Base-by-base conservation (phyloP, 768 basidiomycete genomes). In the Gautieria morchelliformis region DNA sequence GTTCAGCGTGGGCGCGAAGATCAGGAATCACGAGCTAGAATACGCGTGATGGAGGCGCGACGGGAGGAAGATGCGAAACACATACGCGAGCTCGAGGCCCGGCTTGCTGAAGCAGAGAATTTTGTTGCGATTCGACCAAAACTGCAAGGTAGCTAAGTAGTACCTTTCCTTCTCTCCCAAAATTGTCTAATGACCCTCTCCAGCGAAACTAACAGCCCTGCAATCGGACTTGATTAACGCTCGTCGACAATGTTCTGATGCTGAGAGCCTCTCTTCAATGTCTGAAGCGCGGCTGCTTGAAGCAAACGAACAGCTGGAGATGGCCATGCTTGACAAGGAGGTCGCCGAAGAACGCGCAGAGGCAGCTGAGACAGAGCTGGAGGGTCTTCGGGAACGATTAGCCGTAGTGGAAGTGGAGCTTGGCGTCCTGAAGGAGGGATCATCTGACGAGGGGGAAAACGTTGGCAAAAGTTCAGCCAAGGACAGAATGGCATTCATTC, bases 261-360 rank as follows among this genome's bases (percentile, higher is more conserved):
- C 83, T 8, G 78, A 87, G 59, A 86, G 91, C 59, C 74, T 92
- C n/a, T 76, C 83, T 0, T 78, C 84, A 35, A 72, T 92, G 35
- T 74, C 84, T 0, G 89, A 94, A 61, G 72, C 72, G 15, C 78
- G 88, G 22, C 74, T 89, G 1, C 71, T 84, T 2, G 95, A 98
- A 67, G 68, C 86, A 1, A 82, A 88, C 53, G 95, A 97, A 58
- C 90, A 94, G 66, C 72, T 98, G 40, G 96, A 99, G 72, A 93
- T 97, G 87, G 78, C 84, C 3, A 89, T 89, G 79, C 71, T 99
- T 63, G 96, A 99, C 68, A 93, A 92, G 71, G 96, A 99, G 68
- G 84, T 98, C 40, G 94, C 95, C 0, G 96, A 98, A 66, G 95
- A 97, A 69, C 82, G 83, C 59, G 85, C 89, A 0, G 95, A 97